Evolutionary conservation across 169 alveolate species (phyloP), one percentile per base, ranked within the genome.

Genomic region (Eimeria maxima): DNA sequence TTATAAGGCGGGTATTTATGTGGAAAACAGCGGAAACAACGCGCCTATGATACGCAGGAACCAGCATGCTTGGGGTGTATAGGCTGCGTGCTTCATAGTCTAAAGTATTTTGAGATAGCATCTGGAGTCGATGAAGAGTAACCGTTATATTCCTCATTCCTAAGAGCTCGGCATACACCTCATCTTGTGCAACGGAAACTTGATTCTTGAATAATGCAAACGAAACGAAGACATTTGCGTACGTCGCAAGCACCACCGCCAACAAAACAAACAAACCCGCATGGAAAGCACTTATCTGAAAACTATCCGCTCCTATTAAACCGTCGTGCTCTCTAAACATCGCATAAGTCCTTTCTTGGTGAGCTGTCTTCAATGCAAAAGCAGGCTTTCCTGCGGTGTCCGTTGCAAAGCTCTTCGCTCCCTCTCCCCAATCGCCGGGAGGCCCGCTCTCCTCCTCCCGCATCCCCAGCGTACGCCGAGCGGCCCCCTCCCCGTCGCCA

Each of bases 311-410:
- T 33, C 65, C 95, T 29, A 89, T 89, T 8, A 13, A 74, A 33
- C 24, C 45, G 53, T 67, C 95, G 71, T 65, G 50, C n/a, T 22
- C 16, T 3, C 20, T 24, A 24, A 89, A 89, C 95, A 89, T 42
- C 50, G 60, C 86, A 27, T 44, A 89, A 44, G 86, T 89, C 86
- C 69, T 89, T 27, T 89, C 95, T 47, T 89, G 95, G 45, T 89
- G 95, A 7, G 95, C 73, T 20, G 95, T 89, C 44, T 55, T 89
- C 4, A 89, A 10, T 1, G 44, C 44, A 16, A 69, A 11, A 18
- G 38, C 81, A 7, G 81, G 81, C 38, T 16, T 71, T 71, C 27
- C 81, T 16, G 27, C 18, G 0, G 38, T 33, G 38, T 60, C 71
- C 27, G 71, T 60, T 20, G 71, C 71, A 24, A 60, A 60, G 71